phyloP scores from a whole-genome alignment of 352 stramenopile genomes.

The Globisporangium nunn region DNA sequence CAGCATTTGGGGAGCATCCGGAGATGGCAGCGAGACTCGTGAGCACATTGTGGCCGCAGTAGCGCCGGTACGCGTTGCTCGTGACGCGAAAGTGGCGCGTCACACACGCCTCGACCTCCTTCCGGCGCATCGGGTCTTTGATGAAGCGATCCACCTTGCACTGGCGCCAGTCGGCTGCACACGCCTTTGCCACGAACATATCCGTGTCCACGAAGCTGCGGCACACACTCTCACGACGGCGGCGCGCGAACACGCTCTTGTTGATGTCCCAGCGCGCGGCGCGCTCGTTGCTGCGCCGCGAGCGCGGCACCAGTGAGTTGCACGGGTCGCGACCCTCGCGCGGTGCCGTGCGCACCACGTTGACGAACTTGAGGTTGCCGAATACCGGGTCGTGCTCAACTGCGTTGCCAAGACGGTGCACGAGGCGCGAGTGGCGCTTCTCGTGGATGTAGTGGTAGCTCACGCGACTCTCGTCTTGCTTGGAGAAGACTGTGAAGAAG shows the following conservation, averaged over 20 bases:
- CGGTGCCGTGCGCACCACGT: conserved; percentile 41
- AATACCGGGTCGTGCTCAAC: conserved; percentile 12
- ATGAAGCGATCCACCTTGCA: conserved; percentile 76
- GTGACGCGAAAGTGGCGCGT: conserved; percentile 48
- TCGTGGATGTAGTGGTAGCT: conserved; percentile 42
- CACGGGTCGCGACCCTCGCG: conserved; percentile 60
- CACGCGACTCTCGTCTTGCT: conserved; percentile 13
- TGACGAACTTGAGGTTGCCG: conserved; percentile 34
- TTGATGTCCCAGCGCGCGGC: conserved; percentile 66
- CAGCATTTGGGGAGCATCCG: conserved; percentile 25
- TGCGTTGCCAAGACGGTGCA: conserved; percentile 1
- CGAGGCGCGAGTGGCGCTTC: conserved; percentile 26
- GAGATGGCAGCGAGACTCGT: conserved; percentile 38
- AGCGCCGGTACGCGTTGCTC: conserved; percentile 53
- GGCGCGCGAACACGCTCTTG: conserved; percentile 63
- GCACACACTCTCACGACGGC: conserved; percentile 49
- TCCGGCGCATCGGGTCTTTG: conserved; percentile 43
- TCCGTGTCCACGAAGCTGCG: conserved; percentile 66
- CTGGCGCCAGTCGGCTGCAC: conserved; percentile 56
- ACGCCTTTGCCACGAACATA: conserved; percentile 55
- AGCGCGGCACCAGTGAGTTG: conserved; percentile 60
- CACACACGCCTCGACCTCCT: conserved; percentile 53
- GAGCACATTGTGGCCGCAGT: conserved; percentile 57
- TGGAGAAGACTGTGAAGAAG: conserved; percentile 53
- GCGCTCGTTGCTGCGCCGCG: conserved; percentile 28